Evolutionary conservation across 164 flowering plant species (phyloP).

Genomic region (Dillenia turbinata): DNA sequence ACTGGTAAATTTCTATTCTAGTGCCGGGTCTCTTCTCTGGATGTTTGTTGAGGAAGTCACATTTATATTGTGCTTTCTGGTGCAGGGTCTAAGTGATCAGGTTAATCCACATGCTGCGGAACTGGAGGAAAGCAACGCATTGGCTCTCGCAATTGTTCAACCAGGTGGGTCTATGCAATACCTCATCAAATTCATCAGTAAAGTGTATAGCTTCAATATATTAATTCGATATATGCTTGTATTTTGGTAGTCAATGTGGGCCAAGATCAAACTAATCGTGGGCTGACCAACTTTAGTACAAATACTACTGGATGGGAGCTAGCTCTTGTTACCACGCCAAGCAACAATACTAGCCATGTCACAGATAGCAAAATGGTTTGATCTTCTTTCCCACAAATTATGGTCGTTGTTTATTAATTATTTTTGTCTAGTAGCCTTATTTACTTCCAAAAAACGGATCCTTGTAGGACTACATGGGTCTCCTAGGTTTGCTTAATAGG

Average conservation of each 20-base stretch:
- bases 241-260: conserved; percentile 27
- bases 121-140: conserved; percentile 82
- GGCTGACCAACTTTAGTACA: conserved; percentile 26
- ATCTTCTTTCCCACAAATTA: conserved; percentile 6
- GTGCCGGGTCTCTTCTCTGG: neutral
- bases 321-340: conserved; percentile 74
- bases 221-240: neutral
- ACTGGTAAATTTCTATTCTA: conserved; percentile 36
- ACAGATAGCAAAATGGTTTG: conserved; percentile 65
- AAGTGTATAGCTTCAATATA: neutral
- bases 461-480: too few species aligned
- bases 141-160: conserved; percentile 89
- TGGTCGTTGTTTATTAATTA: neutral
- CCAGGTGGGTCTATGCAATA: conserved; percentile 35
- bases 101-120: conserved; percentile 62
- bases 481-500: neutral
- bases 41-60: neutral
- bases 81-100: conserved; percentile 70
- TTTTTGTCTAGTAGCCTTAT: too few species aligned
- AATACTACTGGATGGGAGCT: conserved; percentile 87
- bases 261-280: conserved; percentile 25
- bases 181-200: neutral
- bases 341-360: conserved; percentile 37
- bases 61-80: neutral
- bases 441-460: too few species aligned